Evolutionary conservation across 2,329 filamentous ascomycete genomes (phyloP), one percentile per base, ranked within the genome.

Genomic region (Teratosphaeriaceae sp.): DNA sequence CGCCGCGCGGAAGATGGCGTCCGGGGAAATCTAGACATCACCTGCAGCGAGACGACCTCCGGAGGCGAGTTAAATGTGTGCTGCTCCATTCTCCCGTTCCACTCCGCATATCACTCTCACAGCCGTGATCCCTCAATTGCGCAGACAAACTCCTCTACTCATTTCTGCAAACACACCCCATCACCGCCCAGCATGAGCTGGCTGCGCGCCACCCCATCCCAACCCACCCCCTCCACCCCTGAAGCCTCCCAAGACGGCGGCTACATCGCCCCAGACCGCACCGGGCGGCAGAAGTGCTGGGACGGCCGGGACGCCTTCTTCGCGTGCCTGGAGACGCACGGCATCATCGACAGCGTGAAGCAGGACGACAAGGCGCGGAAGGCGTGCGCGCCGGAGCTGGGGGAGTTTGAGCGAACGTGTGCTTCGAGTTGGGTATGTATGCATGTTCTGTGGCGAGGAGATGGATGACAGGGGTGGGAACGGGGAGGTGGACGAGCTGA

Each of bases 301-400:
- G 84, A 88, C 58, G 82, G 85, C 36, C 81, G 92, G 54, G 92
- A 98, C 69, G 68, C 69, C 50, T 97, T 92, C 75, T 97, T 94
- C 66, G 70, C 73, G 52, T 98, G 92, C 61, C 76, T 98, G 35
- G 88, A 97, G 67, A 76, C 76, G 52, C 75, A 88, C 71, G 70
- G 75, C 60, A 90, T 98, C 54, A 65, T 95, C 51, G 89, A 98
- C 66, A 77, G 78, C 40, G 72, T 87, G 46, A 70, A 67, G 50
- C 62, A 71, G 40, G 62, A 67, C 45, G 77, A 75, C 52, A 74
- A 74, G 47, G 75, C 75, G 44, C 75, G 71, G 43, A 58, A 61
- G 18, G 61, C 60, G 22, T 89, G 85, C 59, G 70, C 70, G 26
- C 65, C 67, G 38, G 77, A 85, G 56, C 67, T 80, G 40, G 68